Evolutionary conservation across 2,329 filamentous ascomycete genomes (phyloP).

Genomic region (Magnaporthiopsis poae): DNA sequence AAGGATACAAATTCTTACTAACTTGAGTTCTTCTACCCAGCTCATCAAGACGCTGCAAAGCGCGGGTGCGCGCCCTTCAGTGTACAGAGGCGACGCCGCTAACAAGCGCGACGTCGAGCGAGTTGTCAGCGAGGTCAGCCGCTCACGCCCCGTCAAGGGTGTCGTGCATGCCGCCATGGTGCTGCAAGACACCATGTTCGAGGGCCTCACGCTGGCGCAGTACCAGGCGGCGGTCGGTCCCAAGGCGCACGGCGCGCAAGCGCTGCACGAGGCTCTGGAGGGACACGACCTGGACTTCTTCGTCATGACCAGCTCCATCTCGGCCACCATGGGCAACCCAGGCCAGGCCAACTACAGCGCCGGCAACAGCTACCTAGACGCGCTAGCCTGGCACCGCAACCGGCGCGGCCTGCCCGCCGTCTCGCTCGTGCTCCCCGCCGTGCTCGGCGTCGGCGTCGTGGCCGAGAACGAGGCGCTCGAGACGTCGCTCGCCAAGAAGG

Average conservation of each 20-base stretch:
- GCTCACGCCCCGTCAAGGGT: neutral
- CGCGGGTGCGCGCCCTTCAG: too few relatives aligned
- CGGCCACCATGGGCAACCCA: constrained; percentile 25
- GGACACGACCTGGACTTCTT: constrained; percentile 26
- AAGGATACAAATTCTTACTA: too few relatives aligned
- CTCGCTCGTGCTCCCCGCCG: constrained; percentile 28
- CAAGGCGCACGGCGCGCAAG: neutral
- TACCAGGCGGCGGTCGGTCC: neutral
- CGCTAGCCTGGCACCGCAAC: constrained; percentile 27
- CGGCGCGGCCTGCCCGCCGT: constrained; percentile 23
- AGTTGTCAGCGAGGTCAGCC: too few relatives aligned
- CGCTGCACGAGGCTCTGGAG: neutral
- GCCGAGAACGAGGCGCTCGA: constrained; percentile 15
- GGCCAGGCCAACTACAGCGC: constrained; percentile 32
- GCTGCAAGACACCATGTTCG: neutral
- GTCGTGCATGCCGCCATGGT: neutral
- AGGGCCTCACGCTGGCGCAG: neutral
- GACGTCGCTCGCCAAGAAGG: constrained; percentile 13
- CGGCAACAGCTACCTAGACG: constrained; percentile 31
- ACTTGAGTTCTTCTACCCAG: too few relatives aligned
- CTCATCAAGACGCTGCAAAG: too few relatives aligned
- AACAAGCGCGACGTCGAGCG: too few relatives aligned
- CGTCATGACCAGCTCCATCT: constrained; percentile 24
- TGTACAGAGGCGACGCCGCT: too few relatives aligned
- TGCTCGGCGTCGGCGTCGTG: constrained; percentile 24